Percentiles rank a stretch among this genome's conserved stretches.
Evolutionary conservation across 768 basidiomycete genomes (phyloP).

Genomic region (Hygrophoropsis aurantiaca): DNA sequence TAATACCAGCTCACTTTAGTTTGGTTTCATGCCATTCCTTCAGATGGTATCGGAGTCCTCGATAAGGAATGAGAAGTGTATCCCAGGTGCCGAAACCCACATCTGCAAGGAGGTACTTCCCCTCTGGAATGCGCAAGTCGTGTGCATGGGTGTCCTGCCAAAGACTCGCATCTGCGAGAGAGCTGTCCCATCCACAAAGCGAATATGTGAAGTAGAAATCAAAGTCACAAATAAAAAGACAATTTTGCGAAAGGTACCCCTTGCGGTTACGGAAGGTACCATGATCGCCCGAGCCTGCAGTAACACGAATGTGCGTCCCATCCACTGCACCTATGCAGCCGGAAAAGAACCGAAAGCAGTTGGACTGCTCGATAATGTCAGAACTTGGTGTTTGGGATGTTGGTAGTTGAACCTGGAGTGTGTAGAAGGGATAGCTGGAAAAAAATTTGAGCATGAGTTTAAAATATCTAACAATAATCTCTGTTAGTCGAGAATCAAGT

Average conservation of each 20-base stretch:
- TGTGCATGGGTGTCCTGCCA: constrained; percentile 7
- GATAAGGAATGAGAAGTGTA: constrained; percentile 37
- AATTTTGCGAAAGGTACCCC: constrained; percentile 18
- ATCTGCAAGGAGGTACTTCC: constrained; percentile 8
- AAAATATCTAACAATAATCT: constrained; percentile 14
- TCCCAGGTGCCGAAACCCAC: constrained; percentile 11
- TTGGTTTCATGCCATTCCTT: constrained; percentile 27
- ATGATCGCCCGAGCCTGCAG: background rate
- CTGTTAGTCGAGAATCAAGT: no score
- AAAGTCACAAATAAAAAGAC: constrained; percentile 15
- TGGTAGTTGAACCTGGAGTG: background rate
- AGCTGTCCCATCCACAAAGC: constrained; percentile 16
- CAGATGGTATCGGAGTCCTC: constrained; percentile 36
- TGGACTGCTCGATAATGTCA: background rate
- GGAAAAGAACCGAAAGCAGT: background rate
- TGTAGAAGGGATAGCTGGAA: background rate
- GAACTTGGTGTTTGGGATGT: background rate
- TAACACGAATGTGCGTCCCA: constrained; percentile 4
- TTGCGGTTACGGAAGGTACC: constrained; percentile 12
- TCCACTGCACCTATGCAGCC: constrained; percentile 10
- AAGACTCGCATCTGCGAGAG: constrained; percentile 8
- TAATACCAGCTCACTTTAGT: background rate
- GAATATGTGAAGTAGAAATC: constrained; percentile 11
- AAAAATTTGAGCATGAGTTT: constrained; percentile 3
- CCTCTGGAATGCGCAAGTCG: constrained; percentile 4